Evolutionary conservation across 345 rosid genomes (phyloP).

Genomic region (Rhizophora mangle): DNA sequence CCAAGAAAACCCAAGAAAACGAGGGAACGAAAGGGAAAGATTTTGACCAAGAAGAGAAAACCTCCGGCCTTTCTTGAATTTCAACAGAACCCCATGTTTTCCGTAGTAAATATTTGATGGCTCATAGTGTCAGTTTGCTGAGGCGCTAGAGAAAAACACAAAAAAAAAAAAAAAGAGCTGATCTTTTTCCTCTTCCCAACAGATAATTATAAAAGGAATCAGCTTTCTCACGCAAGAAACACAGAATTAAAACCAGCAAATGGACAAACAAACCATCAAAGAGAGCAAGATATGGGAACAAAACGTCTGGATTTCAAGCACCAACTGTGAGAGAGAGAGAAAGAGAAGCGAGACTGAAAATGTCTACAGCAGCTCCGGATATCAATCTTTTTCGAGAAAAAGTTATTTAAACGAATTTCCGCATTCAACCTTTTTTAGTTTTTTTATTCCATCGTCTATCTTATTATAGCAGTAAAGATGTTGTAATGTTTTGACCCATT

Average conservation of each 20-base stretch:
- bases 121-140: not conserved
- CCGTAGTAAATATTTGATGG: constrained; percentile 13
- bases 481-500: too few species aligned
- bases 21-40: constrained; percentile 7
- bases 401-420: constrained; percentile 10
- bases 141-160: not conserved
- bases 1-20: not conserved
- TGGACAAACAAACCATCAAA: not conserved
- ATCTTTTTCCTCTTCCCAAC: not conserved
- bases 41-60: not conserved
- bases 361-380: too few species aligned
- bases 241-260: constrained; percentile 2
- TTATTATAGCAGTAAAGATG: too few species aligned
- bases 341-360: too few species aligned
- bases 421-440: not conserved
- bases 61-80: not conserved
- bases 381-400: too few species aligned
- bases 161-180: not conserved
- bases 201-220: constrained; percentile 12
- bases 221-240: constrained; percentile 22
- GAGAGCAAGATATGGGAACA: not conserved
- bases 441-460: too few species aligned
- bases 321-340: too few species aligned
- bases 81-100: constrained; percentile 34
- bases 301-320: not conserved